Evolutionary conservation across 148 eudicot species (phyloP).

Genomic region (Agrostemma githago): DNA sequence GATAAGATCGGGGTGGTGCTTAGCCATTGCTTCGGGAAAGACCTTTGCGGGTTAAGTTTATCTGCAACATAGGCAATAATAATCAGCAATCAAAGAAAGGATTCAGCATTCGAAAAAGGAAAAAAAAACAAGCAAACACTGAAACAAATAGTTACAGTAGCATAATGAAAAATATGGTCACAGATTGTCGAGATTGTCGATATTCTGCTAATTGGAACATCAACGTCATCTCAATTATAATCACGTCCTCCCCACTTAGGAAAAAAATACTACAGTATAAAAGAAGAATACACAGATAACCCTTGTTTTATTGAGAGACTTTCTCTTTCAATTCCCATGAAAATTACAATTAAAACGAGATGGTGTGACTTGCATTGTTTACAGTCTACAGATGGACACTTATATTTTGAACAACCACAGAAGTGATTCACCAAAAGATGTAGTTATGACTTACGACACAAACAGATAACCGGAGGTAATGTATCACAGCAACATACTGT

Average conservation of each 20-base stretch:
- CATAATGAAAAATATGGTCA: not conserved
- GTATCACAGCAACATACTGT: no score
- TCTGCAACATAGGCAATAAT: conserved; percentile 2
- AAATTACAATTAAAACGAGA: not conserved
- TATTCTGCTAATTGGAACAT: not conserved
- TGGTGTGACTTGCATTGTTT: not conserved
- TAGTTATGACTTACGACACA: not conserved
- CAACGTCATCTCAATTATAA: not conserved
- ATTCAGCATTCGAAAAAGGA: not conserved
- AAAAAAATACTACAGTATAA: no score
- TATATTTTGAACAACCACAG: not conserved
- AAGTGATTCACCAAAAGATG: not conserved
- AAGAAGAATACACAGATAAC: not conserved
- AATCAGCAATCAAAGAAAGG: not conserved
- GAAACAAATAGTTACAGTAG: not conserved
- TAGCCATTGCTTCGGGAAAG: conserved; percentile 49
- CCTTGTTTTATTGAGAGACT: not conserved
- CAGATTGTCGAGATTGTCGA: no score
- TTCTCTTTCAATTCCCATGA: not conserved
- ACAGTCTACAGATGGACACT: not conserved
- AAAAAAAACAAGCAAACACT: not conserved
- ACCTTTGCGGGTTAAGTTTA: conserved; percentile 4
- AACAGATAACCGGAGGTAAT: not conserved
- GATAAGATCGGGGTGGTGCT: conserved; percentile 85
- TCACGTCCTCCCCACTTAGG: not conserved